Percentiles rank a stretch among this genome's conserved stretches.
phyloP scores from a whole-genome alignment of 345 rosid genomes.

The Populus euphratica region DNA sequence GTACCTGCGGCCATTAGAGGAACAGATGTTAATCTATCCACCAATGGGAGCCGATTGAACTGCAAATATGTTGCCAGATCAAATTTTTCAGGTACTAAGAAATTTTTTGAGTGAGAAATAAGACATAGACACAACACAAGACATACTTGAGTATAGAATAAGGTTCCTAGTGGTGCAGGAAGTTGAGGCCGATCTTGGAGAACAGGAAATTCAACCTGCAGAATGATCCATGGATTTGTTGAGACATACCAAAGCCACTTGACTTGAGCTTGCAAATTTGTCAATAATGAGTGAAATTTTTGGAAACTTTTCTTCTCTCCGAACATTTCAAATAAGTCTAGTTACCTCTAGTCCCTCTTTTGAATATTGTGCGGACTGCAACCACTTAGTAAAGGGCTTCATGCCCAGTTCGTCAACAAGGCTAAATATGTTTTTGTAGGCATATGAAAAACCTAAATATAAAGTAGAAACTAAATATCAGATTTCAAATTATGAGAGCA shows the following conservation, averaged over 20 bases:
- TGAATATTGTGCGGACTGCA: conserved; percentile 19
- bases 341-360: conserved; percentile 17
- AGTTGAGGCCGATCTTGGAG: conserved; percentile 57
- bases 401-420: conserved; percentile 21
- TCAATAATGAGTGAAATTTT: neutral
- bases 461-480: neutral
- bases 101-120: neutral
- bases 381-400: conserved; percentile 19
- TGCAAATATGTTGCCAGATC: conserved; percentile 20
- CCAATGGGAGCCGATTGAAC: conserved; percentile 44
- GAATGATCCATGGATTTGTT: neutral
- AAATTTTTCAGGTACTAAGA: neutral
- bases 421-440: conserved; percentile 46
- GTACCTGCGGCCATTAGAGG: conserved; percentile 63
- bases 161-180: conserved; percentile 57
- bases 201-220: conserved; percentile 62
- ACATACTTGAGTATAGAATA: conserved; percentile 48
- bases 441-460: conserved; percentile 53
- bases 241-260: conserved; percentile 1
- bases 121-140: neutral
- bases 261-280: neutral
- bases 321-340: neutral
- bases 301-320: neutral
- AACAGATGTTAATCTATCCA: conserved; percentile 48
- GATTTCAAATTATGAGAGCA: too few species aligned